Evolutionary conservation across 495 filamentous ascomycete species (phyloP), one percentile per base, ranked within the genome.

Genomic region (Talaromyces ruber): DNA sequence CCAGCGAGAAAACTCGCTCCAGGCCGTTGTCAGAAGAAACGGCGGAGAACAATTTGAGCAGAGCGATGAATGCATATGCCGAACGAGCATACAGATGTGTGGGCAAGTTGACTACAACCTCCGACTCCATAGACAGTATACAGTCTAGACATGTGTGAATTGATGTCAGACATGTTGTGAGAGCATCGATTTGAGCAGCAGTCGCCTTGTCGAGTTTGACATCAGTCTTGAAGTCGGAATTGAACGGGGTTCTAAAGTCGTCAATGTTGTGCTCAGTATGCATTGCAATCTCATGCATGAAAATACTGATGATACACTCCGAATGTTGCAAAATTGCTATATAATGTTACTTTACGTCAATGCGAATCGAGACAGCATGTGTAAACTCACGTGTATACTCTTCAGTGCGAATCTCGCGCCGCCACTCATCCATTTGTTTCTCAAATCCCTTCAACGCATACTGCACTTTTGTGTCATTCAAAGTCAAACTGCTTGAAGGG

Each of bases 31-130:
- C 81, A 11, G 84, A 79, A 12, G 82, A 85, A 9, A 90, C 86
- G 3, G 90, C 86, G 56, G 91, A 89, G 71, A 91, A 91, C 63
- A 97, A 83, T 67, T 95, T 97, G 70, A 96, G 91, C 18, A 97
- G 73, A 18, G 92, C 84, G n/a, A 97, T 86, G 22, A 88, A 82
- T 5, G 91, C 88, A 64, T 94, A 96, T 29, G 89, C 84, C 43
- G 90, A 84, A 14, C 92, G 87, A 47, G 93, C 89, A 65, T 90
- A 85, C 54, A 83, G 84, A 64, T 90, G 84, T 3, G 94, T 87
- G 8, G 93, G 92, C 12, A 97, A 69, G 16, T 78, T 86, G 60
- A 87, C 81, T 43, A 97, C 79, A 12, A 76, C 80, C 2, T 78
- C 72, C n/a, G 82, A 70, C 45, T 85, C 83, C 43, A 92, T 78